Base-by-base conservation (phyloP, 2,329 filamentous ascomycete species). In the Beauveria medogensis region DNA sequence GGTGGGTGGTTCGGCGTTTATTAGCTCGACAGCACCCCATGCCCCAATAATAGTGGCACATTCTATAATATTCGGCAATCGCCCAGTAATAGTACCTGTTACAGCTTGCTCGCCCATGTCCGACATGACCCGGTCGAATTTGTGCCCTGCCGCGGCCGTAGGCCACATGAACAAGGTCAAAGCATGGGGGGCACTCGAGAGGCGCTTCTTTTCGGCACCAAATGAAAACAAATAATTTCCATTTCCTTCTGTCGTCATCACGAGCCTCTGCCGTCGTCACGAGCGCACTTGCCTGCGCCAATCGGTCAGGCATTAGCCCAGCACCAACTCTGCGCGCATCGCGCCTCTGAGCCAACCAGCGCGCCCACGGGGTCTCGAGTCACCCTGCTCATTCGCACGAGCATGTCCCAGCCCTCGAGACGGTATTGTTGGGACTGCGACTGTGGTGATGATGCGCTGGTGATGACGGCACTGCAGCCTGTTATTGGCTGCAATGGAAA, bases 401-500 rank as follows among this genome's bases (percentile, higher is more conserved):
- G 16, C 44, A 37, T 37, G 1, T 20, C 4, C 52, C 52, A 44
- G 9, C 20, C 53, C 6, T 26, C 5, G 22, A 16, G 18, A 37
- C 5, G 0, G 34, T 37, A 8, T n/a, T 14, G 53, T 28, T 20
- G 20, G 51, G 24, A n/a, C 40, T 40, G 20, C 28, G 26, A 37
- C 41, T 40, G 10, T 22, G 18, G 3, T 41, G 20, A 43, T 43
- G 20, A 43, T 43, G 20, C 7, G 5, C 20, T 18, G 28, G 30
- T 48, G 28, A 48, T 48, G 55, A 9, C 10, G 20, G 16, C 18
- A 26, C 47, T 30, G n/a, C 24, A 53, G 20, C 57, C 59, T 61
- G 59, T 55, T 46, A 63, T 63, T 65, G 60, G 64, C 60, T 22
- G 46, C 44, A 44, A 47, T 30, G 40, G 53, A 58, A 47, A 67